Evolutionary conservation across 2,329 filamentous ascomycete species (phyloP).

Genomic region (Dactylonectria macrodidyma): DNA sequence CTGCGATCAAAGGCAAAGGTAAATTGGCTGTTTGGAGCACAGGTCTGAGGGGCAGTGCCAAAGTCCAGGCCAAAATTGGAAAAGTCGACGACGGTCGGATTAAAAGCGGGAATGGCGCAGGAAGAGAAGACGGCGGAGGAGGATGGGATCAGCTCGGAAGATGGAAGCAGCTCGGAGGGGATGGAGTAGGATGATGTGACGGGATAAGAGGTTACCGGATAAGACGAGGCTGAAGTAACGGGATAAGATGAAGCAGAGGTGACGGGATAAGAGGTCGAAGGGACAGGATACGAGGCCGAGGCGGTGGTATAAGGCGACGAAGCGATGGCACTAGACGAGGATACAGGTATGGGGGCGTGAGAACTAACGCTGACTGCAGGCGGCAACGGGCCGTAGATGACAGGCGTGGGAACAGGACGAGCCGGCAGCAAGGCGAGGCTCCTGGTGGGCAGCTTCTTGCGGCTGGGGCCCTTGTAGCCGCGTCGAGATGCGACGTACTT

Average conservation of each 20-base stretch:
- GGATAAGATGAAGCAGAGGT: no score
- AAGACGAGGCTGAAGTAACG: background rate
- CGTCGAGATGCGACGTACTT: constrained; percentile 81
- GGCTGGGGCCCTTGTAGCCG: constrained; percentile 74
- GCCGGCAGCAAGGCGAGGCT: background rate
- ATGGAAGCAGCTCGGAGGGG: background rate
- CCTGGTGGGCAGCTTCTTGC: constrained; percentile 53
- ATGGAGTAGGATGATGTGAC: background rate
- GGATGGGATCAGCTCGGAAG: background rate
- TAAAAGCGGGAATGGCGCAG: background rate
- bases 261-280: no score
- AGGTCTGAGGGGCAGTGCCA: constrained; percentile 34
- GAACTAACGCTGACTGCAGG: constrained; percentile 47
- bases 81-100: background rate
- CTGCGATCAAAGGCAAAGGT: background rate
- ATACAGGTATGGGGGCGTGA: constrained; percentile 58
- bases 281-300: no score
- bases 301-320: background rate
- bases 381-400: background rate
- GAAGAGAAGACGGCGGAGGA: background rate
- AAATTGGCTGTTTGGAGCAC: background rate
- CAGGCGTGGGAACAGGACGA: background rate
- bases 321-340: constrained; percentile 42
- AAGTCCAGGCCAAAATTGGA: constrained; percentile 18
- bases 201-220: no score